Conservation (phyloP, 1,284 basidiomycete genomes). For the Mrakiaceae sp. region DNA sequence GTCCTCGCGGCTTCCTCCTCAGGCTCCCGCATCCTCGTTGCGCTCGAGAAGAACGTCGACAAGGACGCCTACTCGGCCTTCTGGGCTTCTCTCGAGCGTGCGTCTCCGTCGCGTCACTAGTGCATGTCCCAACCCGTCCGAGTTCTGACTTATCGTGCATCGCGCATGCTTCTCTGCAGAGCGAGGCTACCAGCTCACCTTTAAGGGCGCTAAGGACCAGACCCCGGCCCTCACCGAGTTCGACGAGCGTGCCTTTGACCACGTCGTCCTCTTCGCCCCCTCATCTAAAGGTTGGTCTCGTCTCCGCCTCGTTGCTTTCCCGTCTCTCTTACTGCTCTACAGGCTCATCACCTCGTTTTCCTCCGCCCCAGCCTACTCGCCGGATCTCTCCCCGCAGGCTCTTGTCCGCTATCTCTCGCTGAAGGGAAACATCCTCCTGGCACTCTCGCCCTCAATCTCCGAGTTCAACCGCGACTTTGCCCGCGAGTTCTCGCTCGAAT, state of each 20-base stretch:
- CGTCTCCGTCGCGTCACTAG: slow-evolving; percentile 19
- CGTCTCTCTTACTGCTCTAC: slow-evolving; percentile 19
- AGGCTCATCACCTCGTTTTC: slow-evolving; percentile 12
- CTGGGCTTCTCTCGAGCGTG: slow-evolving; percentile 66
- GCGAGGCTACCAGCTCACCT: slow-evolving; percentile 67
- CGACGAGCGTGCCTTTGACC: slow-evolving; percentile 62
- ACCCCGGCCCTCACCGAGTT: slow-evolving; percentile 54
- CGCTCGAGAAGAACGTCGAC: slow-evolving; percentile 59
- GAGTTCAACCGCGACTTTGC: slow-evolving; percentile 41
- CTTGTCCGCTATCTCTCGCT: slow-evolving; percentile 60
- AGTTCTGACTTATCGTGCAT: neutral
- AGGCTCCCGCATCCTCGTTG: slow-evolving; percentile 69
- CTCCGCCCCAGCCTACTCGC: slow-evolving; percentile 46
- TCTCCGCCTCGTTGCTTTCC: slow-evolving; percentile 1
- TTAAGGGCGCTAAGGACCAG: slow-evolving; percentile 63
- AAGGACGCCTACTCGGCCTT: slow-evolving; percentile 63
- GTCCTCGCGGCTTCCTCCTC: slow-evolving; percentile 28
- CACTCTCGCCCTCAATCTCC: slow-evolving; percentile 51
- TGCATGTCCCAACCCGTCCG: neutral
- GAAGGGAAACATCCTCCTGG: slow-evolving; percentile 66
- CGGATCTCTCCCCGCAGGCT: slow-evolving; percentile 71
- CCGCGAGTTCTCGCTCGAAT: slow-evolving; percentile 45
- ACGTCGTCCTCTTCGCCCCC: slow-evolving; percentile 72
- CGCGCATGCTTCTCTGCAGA: slow-evolving; percentile 36
- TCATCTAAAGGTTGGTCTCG: slow-evolving; percentile 57